phyloP scores from a whole-genome alignment of 2,329 filamentous ascomycete genomes.

The Colletotrichum spaethianum region DNA sequence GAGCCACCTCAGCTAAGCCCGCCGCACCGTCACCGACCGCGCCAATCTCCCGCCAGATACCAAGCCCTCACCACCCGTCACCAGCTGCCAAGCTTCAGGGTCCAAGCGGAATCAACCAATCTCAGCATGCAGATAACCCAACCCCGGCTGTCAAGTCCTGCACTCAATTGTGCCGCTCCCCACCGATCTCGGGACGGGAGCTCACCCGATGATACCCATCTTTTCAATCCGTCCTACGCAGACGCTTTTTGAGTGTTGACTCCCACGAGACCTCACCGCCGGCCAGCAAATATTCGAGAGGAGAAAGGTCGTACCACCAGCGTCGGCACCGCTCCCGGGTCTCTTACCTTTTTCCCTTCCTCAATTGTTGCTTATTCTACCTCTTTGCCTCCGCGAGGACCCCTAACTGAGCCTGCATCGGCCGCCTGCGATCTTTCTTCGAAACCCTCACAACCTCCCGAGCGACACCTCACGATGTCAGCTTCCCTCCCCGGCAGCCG shows the following conservation, averaged over 20 bases:
- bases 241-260: background rate
- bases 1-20: background rate
- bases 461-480: conserved; percentile 64
- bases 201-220: conserved; percentile 41
- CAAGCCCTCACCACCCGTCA: background rate
- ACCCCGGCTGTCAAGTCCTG: background rate
- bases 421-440: background rate
- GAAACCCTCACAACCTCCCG: background rate
- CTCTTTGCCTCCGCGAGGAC: background rate
- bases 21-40: background rate
- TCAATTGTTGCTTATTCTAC: too few species aligned
- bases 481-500: conserved; percentile 77
- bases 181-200: conserved; percentile 37
- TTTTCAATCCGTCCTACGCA: conserved; percentile 5
- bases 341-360: background rate
- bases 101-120: conserved; percentile 1
- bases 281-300: conserved; percentile 5
- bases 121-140: background rate
- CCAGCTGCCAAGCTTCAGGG: background rate
- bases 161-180: background rate
- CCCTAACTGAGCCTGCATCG: conserved; percentile 1
- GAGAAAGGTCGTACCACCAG: conserved; percentile 4
- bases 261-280: conserved; percentile 14
- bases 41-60: background rate
- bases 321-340: conserved; percentile 31